Evolutionary conservation across 306 rosid species (phyloP).

Genomic region (Phaseolus lunatus): DNA sequence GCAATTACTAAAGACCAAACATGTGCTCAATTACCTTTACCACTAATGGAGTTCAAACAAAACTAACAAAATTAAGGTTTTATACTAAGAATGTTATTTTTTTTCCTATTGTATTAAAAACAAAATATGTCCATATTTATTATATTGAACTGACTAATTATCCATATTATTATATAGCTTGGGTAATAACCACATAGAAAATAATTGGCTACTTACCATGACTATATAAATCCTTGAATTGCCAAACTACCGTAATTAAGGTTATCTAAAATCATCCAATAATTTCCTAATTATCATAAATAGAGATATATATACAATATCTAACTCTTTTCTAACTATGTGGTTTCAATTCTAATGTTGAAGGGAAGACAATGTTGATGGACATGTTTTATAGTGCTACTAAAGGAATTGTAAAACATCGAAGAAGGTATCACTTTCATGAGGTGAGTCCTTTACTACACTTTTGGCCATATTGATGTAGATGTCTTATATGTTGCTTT

Average conservation of each 20-base stretch:
- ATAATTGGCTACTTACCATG: too few relatives aligned
- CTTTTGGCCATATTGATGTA: conserved; percentile 24
- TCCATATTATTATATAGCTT: too few relatives aligned
- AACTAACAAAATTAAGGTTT: too few relatives aligned
- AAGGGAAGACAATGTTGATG: conserved; percentile 99
- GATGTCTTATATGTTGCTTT: conserved; percentile 34
- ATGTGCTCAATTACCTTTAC: too few relatives aligned
- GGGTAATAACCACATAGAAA: too few relatives aligned
- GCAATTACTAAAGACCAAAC: too few relatives aligned
- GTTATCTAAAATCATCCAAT: not conserved
- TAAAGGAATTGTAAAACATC: conserved; percentile 78
- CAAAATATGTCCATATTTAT: too few relatives aligned
- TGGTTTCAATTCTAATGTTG: conserved; percentile 38
- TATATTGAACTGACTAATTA: too few relatives aligned
- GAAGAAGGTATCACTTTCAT: conserved; percentile 91
- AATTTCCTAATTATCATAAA: not conserved
- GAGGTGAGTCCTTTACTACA: conserved; percentile 70
- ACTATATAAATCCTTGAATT: not conserved
- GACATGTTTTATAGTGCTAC: conserved; percentile 95
- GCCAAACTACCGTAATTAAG: not conserved
- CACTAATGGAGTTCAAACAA: too few relatives aligned
- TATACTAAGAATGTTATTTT: too few relatives aligned
- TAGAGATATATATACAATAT: not conserved
- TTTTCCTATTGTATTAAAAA: too few relatives aligned
- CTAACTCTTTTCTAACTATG: conserved; percentile 32